A percentile compares a stretch with the other conserved stretches of the same genome.
phyloP scores from a whole-genome alignment of 345 rosid species.

The Citropsis articulata region DNA sequence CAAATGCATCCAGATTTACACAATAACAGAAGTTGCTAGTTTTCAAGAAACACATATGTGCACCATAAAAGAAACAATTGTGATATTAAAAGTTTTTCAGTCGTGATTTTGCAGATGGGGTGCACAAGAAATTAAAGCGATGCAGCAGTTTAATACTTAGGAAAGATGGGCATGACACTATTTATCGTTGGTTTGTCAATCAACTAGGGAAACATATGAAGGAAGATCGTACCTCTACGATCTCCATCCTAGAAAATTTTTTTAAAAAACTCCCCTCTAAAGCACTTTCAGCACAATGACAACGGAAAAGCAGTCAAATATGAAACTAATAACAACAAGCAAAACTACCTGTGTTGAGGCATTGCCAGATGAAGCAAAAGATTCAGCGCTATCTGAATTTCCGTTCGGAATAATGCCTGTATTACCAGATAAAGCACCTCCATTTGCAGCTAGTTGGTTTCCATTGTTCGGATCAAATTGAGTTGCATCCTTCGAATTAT shows the following conservation, averaged over 20 bases:
- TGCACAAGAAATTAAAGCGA: background rate
- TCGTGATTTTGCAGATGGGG: background rate
- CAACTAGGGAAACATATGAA: background rate
- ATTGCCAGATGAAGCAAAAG: constrained; percentile 49
- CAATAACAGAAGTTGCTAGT: background rate
- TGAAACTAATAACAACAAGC: background rate
- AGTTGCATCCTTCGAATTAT: constrained; percentile 45
- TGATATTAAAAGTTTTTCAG: background rate
- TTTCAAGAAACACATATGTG: background rate
- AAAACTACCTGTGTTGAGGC: constrained; percentile 48
- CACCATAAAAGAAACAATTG: background rate
- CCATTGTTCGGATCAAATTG: constrained; percentile 55
- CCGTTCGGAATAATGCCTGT: constrained; percentile 45
- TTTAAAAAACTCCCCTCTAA: background rate
- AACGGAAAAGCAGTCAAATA: background rate
- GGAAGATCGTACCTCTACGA: background rate
- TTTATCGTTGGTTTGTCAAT: background rate
- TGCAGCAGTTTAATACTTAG: background rate
- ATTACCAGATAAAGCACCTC: constrained; percentile 33
- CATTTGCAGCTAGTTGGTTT: constrained; percentile 53
- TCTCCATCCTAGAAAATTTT: background rate
- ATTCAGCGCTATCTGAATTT: constrained; percentile 40
- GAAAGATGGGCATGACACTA: background rate
- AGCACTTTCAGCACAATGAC: background rate
- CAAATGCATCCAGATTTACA: background rate